Percentiles rank a stretch among this genome's conserved stretches.
Conservation (phyloP, 2,329 filamentous ascomycete species). For the Fusarium albosuccineum region DNA sequence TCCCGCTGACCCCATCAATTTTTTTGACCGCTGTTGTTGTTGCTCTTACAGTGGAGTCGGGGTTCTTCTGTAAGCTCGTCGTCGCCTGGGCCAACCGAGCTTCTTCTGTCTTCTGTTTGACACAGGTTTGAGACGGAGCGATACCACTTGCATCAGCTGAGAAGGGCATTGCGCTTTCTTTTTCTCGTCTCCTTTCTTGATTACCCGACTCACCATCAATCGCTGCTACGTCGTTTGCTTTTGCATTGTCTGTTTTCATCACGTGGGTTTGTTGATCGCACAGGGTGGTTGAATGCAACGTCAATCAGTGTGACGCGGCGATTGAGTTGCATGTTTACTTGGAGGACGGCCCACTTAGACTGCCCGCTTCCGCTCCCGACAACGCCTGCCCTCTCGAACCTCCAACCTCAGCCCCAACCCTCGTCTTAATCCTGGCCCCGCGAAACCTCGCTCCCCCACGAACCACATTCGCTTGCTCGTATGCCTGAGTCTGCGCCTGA, state of each 20-base stretch:
- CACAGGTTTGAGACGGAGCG: background rate
- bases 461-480: constrained; percentile 28
- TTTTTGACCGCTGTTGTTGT: constrained; percentile 38
- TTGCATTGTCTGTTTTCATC: background rate
- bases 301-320: constrained; percentile 38
- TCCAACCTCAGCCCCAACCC: constrained; percentile 16
- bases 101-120: constrained; percentile 8
- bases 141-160: background rate
- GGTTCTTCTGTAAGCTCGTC: constrained; percentile 5
- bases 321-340: constrained; percentile 44
- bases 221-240: no score
- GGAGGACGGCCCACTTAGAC: constrained; percentile 40
- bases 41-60: constrained; percentile 2
- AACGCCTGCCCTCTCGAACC: constrained; percentile 7
- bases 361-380: constrained; percentile 22
- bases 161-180: background rate
- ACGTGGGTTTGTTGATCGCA: constrained; percentile 32
- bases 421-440: constrained; percentile 23
- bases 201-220: no score
- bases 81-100: constrained; percentile 37
- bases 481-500: constrained; percentile 29
- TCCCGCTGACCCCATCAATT: constrained; percentile 32
- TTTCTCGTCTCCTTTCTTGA: background rate
- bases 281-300: constrained; percentile 21
- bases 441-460: constrained; percentile 4